Conservation (phyloP, 306 rosid genomes). For the Heteromeles arbutifolia region DNA sequence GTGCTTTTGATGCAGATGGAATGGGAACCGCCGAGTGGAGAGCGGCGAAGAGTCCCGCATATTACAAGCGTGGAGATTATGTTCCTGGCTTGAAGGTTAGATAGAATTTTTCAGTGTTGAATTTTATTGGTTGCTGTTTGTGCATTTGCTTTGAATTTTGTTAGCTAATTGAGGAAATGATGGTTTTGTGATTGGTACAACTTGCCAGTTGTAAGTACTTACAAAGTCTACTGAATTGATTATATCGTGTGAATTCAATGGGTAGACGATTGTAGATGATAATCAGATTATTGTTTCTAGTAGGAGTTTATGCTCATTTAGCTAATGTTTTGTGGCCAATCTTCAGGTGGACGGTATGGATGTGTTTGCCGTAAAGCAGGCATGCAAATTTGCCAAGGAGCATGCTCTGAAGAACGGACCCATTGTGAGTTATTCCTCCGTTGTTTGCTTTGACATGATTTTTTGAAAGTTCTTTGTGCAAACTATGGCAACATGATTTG, state of each 20-base stretch:
- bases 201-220: not conserved
- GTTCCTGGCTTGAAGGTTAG: constrained; percentile 91
- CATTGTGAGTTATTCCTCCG: constrained; percentile 61
- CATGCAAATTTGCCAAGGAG: constrained; percentile 89
- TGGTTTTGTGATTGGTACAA: not conserved
- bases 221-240: not conserved
- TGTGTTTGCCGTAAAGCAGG: constrained; percentile 91
- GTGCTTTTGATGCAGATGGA: constrained; percentile 48
- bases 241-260: not conserved
- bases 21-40: constrained; percentile 99
- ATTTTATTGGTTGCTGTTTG: not conserved
- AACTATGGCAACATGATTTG: not conserved
- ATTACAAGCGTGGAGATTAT: constrained; percentile 94
- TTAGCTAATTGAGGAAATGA: not conserved
- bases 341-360: constrained; percentile 97
- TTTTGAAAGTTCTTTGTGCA: not conserved
- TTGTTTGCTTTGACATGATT: not conserved
- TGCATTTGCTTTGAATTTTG: not conserved
- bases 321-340: not conserved
- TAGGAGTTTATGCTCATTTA: not conserved
- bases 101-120: not conserved
- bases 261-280: not conserved
- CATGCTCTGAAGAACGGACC: constrained; percentile 95
- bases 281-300: not conserved
- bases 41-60: constrained; percentile 82